Percentiles rank a stretch among this genome's conserved stretches.
Evolutionary conservation across 2,329 filamentous ascomycete species (phyloP).

Genomic region (Nemania sp.): DNA sequence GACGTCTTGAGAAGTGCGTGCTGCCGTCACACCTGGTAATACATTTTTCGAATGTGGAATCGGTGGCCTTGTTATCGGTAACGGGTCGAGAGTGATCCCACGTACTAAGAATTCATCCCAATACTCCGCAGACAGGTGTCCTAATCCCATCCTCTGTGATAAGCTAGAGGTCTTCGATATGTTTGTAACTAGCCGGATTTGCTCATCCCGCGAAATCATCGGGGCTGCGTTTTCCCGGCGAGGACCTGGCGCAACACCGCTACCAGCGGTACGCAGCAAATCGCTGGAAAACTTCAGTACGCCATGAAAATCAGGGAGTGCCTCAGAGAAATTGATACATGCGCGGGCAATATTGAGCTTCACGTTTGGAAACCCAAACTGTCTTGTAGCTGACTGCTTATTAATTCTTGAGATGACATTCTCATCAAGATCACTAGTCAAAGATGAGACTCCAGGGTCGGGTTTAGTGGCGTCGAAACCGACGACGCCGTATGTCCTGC

Average conservation of each 20-base stretch:
- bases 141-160: conserved; percentile 79
- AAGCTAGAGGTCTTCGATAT: conserved; percentile 85
- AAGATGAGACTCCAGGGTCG: conserved; percentile 44
- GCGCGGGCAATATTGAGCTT: conserved; percentile 89
- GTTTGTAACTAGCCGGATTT: conserved; percentile 84
- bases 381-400: conserved; percentile 67
- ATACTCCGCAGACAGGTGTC: conserved; percentile 81
- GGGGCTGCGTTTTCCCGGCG: conserved; percentile 77
- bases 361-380: conserved; percentile 81
- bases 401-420: conserved; percentile 69
- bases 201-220: conserved; percentile 82
- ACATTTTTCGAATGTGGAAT: conserved; percentile 72
- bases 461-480: conserved; percentile 57
- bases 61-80: conserved; percentile 69
- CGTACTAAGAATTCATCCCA: conserved; percentile 97
- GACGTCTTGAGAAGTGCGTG: conserved; percentile 68
- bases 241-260: conserved; percentile 79
- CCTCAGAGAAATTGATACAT: conserved; percentile 95
- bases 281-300: conserved; percentile 90
- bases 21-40: conserved; percentile 63
- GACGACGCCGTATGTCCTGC: conserved; percentile 74
- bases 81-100: conserved; percentile 76
- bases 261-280: conserved; percentile 83
- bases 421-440: conserved; percentile 61
- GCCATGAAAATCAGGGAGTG: conserved; percentile 89